Percentiles rank a stretch among this genome's conserved stretches.
phyloP scores from a whole-genome alignment of 768 basidiomycete species.

The Rhodotorula taiwanensis region DNA sequence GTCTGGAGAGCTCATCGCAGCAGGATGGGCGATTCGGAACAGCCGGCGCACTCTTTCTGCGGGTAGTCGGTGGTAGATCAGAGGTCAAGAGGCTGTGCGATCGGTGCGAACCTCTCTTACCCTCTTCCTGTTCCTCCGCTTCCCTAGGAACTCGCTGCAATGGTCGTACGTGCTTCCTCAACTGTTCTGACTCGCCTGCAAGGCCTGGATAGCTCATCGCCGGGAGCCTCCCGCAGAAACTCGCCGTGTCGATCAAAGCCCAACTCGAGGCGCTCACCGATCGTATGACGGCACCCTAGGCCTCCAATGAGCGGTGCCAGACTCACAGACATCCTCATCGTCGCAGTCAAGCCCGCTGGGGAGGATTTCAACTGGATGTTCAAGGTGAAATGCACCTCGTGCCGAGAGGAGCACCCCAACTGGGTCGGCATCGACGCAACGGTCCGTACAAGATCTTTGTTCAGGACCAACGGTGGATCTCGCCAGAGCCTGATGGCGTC shows the following conservation, averaged over 20 bases:
- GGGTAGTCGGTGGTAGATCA: neutral
- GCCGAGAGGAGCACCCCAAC: slow-evolving; percentile 40
- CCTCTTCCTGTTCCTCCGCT: neutral
- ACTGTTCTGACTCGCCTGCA: too few species aligned
- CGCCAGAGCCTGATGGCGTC: neutral
- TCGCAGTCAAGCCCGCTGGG: slow-evolving; percentile 24
- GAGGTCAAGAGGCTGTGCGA: neutral
- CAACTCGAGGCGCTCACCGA: slow-evolving; percentile 38
- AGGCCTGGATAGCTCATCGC: accelerated
- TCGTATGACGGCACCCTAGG: slow-evolving; percentile 1
- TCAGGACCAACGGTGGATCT: too few species aligned
- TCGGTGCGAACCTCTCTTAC: neutral
- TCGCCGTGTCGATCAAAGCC: slow-evolving; percentile 39
- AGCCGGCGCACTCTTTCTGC: neutral
- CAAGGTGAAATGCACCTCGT: slow-evolving; percentile 35
- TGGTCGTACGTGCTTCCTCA: neutral
- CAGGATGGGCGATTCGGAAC: neutral
- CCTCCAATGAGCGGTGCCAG: too few species aligned
- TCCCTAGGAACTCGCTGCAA: neutral
- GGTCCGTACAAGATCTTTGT: neutral
- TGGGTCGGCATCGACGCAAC: slow-evolving; percentile 34
- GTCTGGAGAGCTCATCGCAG: neutral
- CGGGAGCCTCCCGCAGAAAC: slow-evolving; percentile 25
- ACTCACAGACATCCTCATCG: accelerated
- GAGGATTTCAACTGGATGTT: slow-evolving; percentile 36